Evolutionary conservation across 2,329 filamentous ascomycete species (phyloP), one percentile per base, ranked within the genome.

Genomic region (Apiospora saccharicola): DNA sequence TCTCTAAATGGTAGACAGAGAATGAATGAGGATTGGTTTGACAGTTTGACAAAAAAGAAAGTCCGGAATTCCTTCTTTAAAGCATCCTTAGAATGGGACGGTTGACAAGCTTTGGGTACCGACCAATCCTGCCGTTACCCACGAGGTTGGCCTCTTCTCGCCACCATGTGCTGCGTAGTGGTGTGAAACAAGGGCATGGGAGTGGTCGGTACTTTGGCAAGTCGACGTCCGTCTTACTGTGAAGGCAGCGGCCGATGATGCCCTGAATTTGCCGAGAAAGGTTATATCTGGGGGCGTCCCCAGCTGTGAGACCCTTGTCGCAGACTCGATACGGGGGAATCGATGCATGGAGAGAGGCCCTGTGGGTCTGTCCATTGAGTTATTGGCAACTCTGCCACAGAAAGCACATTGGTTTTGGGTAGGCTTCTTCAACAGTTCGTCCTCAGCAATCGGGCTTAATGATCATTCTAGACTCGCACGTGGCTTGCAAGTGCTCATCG

Each of bases 141-240:
- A 41, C 34, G 57, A 64, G 34, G 34, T 41, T 41, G 34, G 26
- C 8, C 34, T 41, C 57, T n/a, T 12, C 57, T 64, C 57, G 57
- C 57, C 57, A 64, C 57, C 57, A 64, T 64, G 57, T 41, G 57
- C 16, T 64, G 57, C 57, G n/a, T 41, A 41, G 30, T 64, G 57
- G 34, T 64, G 57, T 22, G 57, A 41, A 41, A 12, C 57, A 64
- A 12, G 57, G 30, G n/a, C 34, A 64, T 64, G 57, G 57, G 53
- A 34, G 8, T n/a, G 57, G 22, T 64, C 57, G 57, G 57, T 13
- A 64, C 22, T 41, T 8, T 64, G 19, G 57, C 57, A 64, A 64
- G 22, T 64, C 22, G 10, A n/a, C 34, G 22, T 41, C 57, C 57
- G 57, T 64, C 57, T 64, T 41, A 4, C 30, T 64, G 19, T 41